Conservation (phyloP, 148 eudicot species). For the Talinum fruticosum region DNA sequence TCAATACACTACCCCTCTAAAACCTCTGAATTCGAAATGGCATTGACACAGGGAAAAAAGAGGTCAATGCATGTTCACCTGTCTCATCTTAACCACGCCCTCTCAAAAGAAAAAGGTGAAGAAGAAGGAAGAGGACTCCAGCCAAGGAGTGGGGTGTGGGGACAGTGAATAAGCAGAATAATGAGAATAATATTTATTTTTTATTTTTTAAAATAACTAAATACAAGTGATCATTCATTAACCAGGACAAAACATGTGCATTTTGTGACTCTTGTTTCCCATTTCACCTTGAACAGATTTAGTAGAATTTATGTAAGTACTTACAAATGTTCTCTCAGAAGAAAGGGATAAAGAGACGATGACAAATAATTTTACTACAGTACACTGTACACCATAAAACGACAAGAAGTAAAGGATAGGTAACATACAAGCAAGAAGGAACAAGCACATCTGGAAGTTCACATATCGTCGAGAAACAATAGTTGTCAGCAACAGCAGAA, state of each 20-base stretch:
- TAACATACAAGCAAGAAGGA: conserved; percentile 72
- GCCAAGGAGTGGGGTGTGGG: neutral
- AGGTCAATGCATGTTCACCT: neutral
- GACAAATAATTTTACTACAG: neutral
- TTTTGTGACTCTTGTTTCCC: neutral
- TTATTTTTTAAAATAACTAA: neutral
- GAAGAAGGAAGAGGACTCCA: neutral
- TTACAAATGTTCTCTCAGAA: neutral
- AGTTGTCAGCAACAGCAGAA: conserved; percentile 42
- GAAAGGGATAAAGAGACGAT: neutral
- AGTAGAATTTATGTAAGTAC: neutral
- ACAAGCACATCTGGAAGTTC: conserved; percentile 89
- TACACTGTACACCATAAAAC: neutral
- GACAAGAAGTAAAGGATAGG: neutral
- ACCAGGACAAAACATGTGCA: conserved; percentile 1
- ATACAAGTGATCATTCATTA: neutral
- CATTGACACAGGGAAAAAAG: neutral
- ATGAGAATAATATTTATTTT: no score
- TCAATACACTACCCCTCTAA: neutral
- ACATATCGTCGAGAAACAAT: conserved; percentile 64
- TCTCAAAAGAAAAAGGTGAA: neutral
- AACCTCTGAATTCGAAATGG: neutral
- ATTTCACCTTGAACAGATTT: neutral
- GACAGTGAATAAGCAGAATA: neutral
- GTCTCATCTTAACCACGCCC: neutral